phyloP scores from a whole-genome alignment of 2,329 filamentous ascomycete species.

The Penicillium sp. region DNA sequence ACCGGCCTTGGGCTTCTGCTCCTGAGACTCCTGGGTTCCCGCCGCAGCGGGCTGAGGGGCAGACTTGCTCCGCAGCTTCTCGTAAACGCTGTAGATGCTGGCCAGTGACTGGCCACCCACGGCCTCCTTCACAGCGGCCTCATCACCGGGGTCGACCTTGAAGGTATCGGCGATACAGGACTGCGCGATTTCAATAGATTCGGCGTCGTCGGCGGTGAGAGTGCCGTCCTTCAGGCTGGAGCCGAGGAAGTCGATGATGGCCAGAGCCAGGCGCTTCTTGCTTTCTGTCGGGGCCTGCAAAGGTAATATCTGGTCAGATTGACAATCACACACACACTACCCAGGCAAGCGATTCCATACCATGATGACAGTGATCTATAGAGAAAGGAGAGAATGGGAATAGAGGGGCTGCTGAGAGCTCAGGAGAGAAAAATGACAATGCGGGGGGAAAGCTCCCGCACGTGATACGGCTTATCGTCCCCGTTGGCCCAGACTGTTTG shows the following conservation, averaged over 20 bases:
- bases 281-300: conserved; percentile 52
- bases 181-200: conserved; percentile 90
- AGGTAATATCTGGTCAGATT: background rate
- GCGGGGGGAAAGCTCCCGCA: conserved; percentile 27
- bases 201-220: conserved; percentile 81
- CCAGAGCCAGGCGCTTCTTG: conserved; percentile 89
- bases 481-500: conserved; percentile 17
- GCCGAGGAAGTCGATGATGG: conserved; percentile 93
- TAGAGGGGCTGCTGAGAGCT: conserved; percentile 2
- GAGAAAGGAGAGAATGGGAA: background rate
- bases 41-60: conserved; percentile 48
- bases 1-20: conserved; percentile 39
- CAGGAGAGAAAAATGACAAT: conserved; percentile 23
- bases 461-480: conserved; percentile 29
- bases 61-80: conserved; percentile 79
- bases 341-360: conserved; percentile 14
- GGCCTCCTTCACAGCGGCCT: conserved; percentile 71
- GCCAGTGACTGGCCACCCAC: conserved; percentile 84
- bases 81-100: conserved; percentile 92
- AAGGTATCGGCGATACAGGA: conserved; percentile 96
- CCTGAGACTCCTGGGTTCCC: conserved; percentile 43
- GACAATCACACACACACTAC: background rate
- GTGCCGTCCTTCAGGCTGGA: conserved; percentile 86
- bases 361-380: conserved; percentile 18
- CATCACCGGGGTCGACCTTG: conserved; percentile 84